Evolutionary conservation across 1,139 yeast genomes (phyloP).

Genomic region (Spencermartinsiella ligniputridi): DNA sequence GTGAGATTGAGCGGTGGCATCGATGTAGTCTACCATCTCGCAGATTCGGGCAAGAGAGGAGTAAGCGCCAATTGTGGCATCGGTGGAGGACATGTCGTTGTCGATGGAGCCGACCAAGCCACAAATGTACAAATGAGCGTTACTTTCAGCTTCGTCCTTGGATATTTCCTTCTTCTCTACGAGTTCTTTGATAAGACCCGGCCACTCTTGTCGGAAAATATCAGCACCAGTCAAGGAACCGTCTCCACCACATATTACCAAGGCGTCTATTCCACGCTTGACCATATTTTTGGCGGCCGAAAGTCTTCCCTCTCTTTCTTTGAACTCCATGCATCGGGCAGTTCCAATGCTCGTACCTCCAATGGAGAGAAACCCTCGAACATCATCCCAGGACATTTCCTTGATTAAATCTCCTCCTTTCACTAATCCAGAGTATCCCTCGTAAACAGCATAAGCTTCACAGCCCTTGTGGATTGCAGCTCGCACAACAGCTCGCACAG

Average conservation of each 20-base stretch:
- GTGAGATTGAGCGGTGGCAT: slow-evolving; percentile 95
- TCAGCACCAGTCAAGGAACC: slow-evolving; percentile 98
- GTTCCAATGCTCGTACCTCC: slow-evolving; percentile 98
- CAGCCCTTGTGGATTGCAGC: slow-evolving; percentile 87
- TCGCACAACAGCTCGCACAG: slow-evolving; percentile 90
- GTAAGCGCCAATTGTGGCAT: slow-evolving; percentile 93
- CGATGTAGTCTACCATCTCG: slow-evolving; percentile 90
- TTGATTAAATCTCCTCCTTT: slow-evolving; percentile 71
- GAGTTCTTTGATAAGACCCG: slow-evolving; percentile 71
- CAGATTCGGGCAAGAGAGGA: slow-evolving; percentile 92
- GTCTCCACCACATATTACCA: slow-evolving; percentile 98
- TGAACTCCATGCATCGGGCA: slow-evolving; percentile 83
- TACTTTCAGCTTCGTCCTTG: slow-evolving; percentile 50
- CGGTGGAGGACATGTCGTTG: slow-evolving; percentile 95
- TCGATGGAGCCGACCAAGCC: slow-evolving; percentile 97
- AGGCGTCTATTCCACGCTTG: slow-evolving; percentile 79
- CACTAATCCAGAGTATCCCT: slow-evolving; percentile 93
- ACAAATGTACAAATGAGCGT: slow-evolving; percentile 77
- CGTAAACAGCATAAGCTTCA: slow-evolving; percentile 89
- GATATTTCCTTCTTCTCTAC: slow-evolving; percentile 51
- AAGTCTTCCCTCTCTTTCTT: slow-evolving; percentile 79
- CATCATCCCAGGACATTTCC: slow-evolving; percentile 87
- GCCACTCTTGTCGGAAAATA: slow-evolving; percentile 91
- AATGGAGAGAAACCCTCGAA: slow-evolving; percentile 81
- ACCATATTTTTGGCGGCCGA: slow-evolving; percentile 28